Conservation (phyloP, 2,329 filamentous ascomycete genomes). For the Diaporthe sp. region DNA sequence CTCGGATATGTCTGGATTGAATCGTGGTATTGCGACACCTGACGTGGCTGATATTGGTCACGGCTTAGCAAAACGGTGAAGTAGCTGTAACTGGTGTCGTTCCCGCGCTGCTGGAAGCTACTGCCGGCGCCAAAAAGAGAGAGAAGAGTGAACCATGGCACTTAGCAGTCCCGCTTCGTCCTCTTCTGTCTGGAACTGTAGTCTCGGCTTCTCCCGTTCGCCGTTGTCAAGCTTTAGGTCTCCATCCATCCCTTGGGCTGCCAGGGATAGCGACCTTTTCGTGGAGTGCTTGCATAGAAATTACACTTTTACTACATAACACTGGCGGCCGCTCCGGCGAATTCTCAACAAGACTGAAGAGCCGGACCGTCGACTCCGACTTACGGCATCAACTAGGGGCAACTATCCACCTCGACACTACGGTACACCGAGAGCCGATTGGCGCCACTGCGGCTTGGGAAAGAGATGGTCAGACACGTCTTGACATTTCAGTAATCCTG, state of each 20-base stretch:
- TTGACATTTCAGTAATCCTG: background rate
- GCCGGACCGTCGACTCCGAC: slow-evolving; percentile 16
- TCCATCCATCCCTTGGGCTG: background rate
- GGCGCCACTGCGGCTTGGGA: slow-evolving; percentile 5
- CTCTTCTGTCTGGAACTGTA: background rate
- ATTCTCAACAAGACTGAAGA: background rate
- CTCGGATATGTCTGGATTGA: slow-evolving; percentile 14
- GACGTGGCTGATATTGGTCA: slow-evolving; percentile 14
- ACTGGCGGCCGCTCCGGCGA: background rate
- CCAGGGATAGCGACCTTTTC: background rate
- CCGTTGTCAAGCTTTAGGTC: background rate
- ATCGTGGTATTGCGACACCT: background rate
- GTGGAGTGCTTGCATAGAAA: background rate
- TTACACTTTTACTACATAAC: slow-evolving; percentile 2
- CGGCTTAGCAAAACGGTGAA: background rate
- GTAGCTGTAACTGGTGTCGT: background rate
- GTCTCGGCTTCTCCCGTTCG: background rate
- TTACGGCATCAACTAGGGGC: slow-evolving; percentile 13
- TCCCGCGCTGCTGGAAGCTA: background rate
- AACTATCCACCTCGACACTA: slow-evolving; percentile 20
- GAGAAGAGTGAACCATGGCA: background rate
- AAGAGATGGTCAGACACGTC: slow-evolving; percentile 7
- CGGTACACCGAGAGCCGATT: slow-evolving; percentile 17
- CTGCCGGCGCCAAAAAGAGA: background rate
- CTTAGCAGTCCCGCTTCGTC: background rate